A percentile compares a stretch with the other conserved stretches of the same genome.
These are phyloP conservation scores for Trifolium fragiferum DNA, from an alignment of 306 rosid species.

Conservation along the genomic window DNA sequence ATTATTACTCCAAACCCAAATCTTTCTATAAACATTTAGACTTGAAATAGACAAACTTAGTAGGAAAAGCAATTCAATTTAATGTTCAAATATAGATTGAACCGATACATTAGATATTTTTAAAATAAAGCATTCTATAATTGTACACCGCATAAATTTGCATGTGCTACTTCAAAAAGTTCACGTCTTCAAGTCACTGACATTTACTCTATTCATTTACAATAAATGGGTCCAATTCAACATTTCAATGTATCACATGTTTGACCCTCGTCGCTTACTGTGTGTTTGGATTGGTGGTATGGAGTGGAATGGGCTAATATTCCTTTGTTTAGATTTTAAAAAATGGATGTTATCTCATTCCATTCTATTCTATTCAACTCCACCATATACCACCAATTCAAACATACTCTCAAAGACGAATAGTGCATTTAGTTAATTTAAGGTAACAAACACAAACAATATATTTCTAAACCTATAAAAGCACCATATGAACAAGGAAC, in stretches of 20 bases:
- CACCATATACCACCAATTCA: not conserved
- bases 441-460: not conserved
- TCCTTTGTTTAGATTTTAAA: not conserved
- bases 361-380: not conserved
- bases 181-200: not conserved
- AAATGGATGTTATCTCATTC: not conserved
- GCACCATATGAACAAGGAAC: not conserved
- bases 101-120: not conserved
- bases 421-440: constrained; percentile 1
- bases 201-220: not conserved
- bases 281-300: not conserved
- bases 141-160: constrained; percentile 1
- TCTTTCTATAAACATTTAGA: constrained; percentile 14
- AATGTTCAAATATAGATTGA: constrained; percentile 4
- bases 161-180: constrained; percentile 16
- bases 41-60: not conserved
- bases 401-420: not conserved
- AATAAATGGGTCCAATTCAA: constrained; percentile 2
- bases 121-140: not conserved
- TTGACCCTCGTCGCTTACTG: not conserved
- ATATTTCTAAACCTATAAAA: not conserved
- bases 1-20: not conserved
- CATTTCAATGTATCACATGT: not conserved
- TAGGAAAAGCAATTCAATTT: constrained; percentile 19
- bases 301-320: not conserved